These are phyloP conservation scores for Tuber brumale DNA, from an alignment of 495 filamentous ascomycete genomes.

Conservation along the genomic window DNA sequence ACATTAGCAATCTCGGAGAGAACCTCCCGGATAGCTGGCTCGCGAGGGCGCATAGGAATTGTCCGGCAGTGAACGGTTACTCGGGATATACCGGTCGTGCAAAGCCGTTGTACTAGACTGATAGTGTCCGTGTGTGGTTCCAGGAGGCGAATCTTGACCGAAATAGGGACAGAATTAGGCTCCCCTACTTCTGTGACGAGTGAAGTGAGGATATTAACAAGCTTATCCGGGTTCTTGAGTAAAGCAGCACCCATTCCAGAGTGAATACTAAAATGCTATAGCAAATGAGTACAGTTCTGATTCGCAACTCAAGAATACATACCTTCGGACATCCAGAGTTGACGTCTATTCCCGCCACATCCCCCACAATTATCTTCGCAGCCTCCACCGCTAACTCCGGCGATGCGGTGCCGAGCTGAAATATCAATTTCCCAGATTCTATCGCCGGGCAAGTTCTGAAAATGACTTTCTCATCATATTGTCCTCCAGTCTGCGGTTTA, in stretches of 20 bases:
- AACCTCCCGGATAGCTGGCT: slow-evolving; percentile 79
- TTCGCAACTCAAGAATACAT: slow-evolving; percentile 2
- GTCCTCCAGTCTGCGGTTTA: slow-evolving; percentile 48
- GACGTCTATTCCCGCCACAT: slow-evolving; percentile 91
- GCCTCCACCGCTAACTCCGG: slow-evolving; percentile 76
- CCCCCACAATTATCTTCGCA: slow-evolving; percentile 69
- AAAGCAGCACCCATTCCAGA: slow-evolving; percentile 95
- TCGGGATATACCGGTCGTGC: slow-evolving; percentile 79
- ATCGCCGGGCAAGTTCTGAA: slow-evolving; percentile 72
- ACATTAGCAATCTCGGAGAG: slow-evolving; percentile 69
- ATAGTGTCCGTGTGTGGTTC: slow-evolving; percentile 67
- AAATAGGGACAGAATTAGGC: slow-evolving; percentile 77
- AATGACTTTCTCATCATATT: slow-evolving; percentile 49
- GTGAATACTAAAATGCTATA: slow-evolving; percentile 69
- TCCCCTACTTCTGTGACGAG: slow-evolving; percentile 71
- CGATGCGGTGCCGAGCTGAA: slow-evolving; percentile 81
- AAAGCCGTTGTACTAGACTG: slow-evolving; percentile 63
- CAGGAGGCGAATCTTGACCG: slow-evolving; percentile 88
- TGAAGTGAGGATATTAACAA: slow-evolving; percentile 71
- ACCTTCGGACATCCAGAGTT: slow-evolving; percentile 91
- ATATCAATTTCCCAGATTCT: slow-evolving; percentile 69
- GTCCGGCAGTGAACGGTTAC: slow-evolving; percentile 94
- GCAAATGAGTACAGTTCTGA: slow-evolving; percentile 8
- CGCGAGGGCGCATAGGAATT: slow-evolving; percentile 85
- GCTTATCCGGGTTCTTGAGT: slow-evolving; percentile 69